Evolutionary conservation across 768 basidiomycete species (phyloP).

Genomic region (Rhizopogon vinicolor): DNA sequence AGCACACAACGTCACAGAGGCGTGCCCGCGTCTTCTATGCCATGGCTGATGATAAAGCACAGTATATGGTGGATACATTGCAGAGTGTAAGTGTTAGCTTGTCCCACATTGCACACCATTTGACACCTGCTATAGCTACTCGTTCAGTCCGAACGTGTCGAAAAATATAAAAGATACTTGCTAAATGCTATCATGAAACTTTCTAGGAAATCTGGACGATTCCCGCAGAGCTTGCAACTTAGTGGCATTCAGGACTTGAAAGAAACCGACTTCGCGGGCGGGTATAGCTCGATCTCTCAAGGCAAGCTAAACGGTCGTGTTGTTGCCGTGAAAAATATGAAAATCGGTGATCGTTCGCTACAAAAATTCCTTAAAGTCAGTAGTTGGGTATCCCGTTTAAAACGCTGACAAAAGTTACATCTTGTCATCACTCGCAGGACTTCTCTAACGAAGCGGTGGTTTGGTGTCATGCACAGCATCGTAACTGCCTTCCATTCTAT

Average conservation of each 20-base stretch:
- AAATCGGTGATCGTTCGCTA: neutral
- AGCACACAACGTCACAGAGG: neutral
- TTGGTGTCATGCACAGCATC: conserved; percentile 31
- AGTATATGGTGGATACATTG: conserved; percentile 18
- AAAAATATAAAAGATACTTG: conserved; percentile 13
- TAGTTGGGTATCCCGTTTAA: neutral
- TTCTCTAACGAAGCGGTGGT: conserved; percentile 27
- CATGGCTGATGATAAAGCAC: neutral
- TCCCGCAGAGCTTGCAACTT: conserved; percentile 12
- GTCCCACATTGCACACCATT: neutral
- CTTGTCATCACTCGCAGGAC: conserved; percentile 5
- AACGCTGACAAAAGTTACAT: neutral
- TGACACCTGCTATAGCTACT: conserved; percentile 17
- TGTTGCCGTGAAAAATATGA: conserved; percentile 25
- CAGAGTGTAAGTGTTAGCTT: conserved; percentile 14
- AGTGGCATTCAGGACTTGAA: conserved; percentile 6
- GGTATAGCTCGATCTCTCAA: conserved; percentile 16
- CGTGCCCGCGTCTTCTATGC: neutral
- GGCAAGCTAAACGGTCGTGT: conserved; percentile 13
- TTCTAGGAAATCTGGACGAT: conserved; percentile 14
- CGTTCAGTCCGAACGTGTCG: conserved; percentile 10
- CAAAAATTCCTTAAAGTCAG: conserved; percentile 15
- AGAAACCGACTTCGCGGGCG: conserved; percentile 11
- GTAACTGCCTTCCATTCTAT: conserved; percentile 31
- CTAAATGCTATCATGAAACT: conserved; percentile 15